Evolutionary conservation across 148 eudicot species (phyloP).

Genomic region (Chenopodium formosanum): DNA sequence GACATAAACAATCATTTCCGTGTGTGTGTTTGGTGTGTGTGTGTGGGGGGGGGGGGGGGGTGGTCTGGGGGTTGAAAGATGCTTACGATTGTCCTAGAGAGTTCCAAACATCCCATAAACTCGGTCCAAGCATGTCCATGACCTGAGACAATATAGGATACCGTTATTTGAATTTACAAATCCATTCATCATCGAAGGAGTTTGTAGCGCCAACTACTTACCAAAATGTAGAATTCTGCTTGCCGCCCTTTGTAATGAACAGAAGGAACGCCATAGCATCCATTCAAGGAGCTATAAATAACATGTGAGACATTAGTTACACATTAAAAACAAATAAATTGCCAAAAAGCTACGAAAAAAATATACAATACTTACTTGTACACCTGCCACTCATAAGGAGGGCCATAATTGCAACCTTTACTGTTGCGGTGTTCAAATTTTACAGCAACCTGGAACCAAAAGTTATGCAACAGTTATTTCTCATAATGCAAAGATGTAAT

Average conservation of each 20-base stretch:
- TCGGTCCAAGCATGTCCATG: slow-evolving; percentile 98
- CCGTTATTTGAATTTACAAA: background rate
- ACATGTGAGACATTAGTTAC: slow-evolving; percentile 13
- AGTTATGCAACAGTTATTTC: slow-evolving; percentile 1
- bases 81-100: slow-evolving; percentile 90
- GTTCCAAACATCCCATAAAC: slow-evolving; percentile 98
- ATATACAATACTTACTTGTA: slow-evolving; percentile 57
- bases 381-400: slow-evolving; percentile 99
- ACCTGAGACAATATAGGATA: slow-evolving; percentile 42
- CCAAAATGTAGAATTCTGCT: slow-evolving; percentile 91
- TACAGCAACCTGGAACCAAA: slow-evolving; percentile 65
- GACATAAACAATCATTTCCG: too few species aligned
- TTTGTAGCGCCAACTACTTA: slow-evolving; percentile 25
- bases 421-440: slow-evolving; percentile 94
- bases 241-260: slow-evolving; percentile 92
- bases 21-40: too few species aligned
- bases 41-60: background rate
- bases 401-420: slow-evolving; percentile 94
- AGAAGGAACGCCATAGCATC: slow-evolving; percentile 86
- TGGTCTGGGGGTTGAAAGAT: too few species aligned
- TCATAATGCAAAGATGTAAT: background rate
- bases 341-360: background rate
- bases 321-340: background rate
- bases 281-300: slow-evolving; percentile 60
- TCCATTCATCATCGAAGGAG: background rate